Evolutionary conservation across 1,284 basidiomycete species (phyloP).

Genomic region (Puccinia brachypodii): DNA sequence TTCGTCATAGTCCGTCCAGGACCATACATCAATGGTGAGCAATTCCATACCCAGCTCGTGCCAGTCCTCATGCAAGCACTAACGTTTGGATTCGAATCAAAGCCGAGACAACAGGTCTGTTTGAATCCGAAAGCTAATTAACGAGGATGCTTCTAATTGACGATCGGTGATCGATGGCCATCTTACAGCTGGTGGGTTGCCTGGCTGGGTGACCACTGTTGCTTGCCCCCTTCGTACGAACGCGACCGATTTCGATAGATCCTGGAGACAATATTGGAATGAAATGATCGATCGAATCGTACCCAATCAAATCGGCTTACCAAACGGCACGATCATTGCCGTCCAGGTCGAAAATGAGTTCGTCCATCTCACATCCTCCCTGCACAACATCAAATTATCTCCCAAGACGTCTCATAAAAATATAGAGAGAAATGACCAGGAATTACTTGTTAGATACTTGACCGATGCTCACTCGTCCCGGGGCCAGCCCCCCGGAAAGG

Average conservation of each 20-base stretch:
- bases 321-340: constrained; percentile 72
- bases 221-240: constrained; percentile 68
- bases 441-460: constrained; percentile 49
- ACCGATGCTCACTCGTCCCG: constrained; percentile 52
- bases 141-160: constrained; percentile 59
- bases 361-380: constrained; percentile 49
- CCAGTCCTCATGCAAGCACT: background rate
- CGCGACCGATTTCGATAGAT: constrained; percentile 66
- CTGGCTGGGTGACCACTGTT: constrained; percentile 69
- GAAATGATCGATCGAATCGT: constrained; percentile 52
- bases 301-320: constrained; percentile 24
- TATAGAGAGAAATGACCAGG: background rate
- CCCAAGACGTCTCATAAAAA: constrained; percentile 27
- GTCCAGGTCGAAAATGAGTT: constrained; percentile 74
- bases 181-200: constrained; percentile 69
- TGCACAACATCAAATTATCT: constrained; percentile 48
- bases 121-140: constrained; percentile 22
- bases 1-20: constrained; percentile 45
- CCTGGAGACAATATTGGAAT: constrained; percentile 71
- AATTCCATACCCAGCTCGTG: background rate
- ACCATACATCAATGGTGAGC: constrained; percentile 40
- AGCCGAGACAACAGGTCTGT: constrained; percentile 46
- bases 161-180: constrained; percentile 60
- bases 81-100: background rate
- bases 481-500: constrained; percentile 55